A percentile compares a stretch with the other conserved stretches of the same genome.
Conservation (phyloP, 23 red algal genomes). For the Chondrus crispus region DNA sequence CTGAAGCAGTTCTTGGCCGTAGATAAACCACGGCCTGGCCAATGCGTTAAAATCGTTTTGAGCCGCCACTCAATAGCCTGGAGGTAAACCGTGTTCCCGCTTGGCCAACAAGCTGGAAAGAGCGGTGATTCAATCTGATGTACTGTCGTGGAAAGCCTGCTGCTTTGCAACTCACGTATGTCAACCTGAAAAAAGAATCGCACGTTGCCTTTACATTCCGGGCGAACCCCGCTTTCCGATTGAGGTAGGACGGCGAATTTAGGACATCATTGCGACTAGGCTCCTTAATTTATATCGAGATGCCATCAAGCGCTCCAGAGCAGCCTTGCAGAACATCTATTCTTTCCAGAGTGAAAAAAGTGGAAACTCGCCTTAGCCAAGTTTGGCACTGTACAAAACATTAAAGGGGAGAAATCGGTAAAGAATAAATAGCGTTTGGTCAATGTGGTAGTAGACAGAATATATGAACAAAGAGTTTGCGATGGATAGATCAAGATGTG, state of each 20-base stretch:
- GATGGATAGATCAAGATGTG: conserved; percentile 3
- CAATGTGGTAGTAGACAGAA: not conserved
- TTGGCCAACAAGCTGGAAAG: not conserved
- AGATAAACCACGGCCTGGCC: not conserved
- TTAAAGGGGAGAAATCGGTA: not conserved
- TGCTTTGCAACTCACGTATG: not conserved
- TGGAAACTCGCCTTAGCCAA: not conserved
- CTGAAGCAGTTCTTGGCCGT: not conserved
- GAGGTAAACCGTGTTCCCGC: not conserved
- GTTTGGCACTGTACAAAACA: not conserved
- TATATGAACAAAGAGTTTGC: not conserved
- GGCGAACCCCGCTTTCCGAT: not conserved
- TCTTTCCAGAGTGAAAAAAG: not conserved
- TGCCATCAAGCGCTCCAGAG: not conserved
- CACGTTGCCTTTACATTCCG: not conserved
- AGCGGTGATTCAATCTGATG: not conserved
- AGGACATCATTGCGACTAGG: not conserved
- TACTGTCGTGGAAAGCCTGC: not conserved
- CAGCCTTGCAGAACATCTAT: not conserved
- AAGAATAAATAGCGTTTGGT: not conserved
- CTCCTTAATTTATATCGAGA: not conserved
- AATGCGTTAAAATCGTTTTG: not conserved
- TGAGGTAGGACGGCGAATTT: not conserved
- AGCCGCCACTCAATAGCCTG: not conserved
- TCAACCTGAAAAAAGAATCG: conserved; percentile 7